A percentile compares a stretch with the other conserved stretches of the same genome.
phyloP scores from a whole-genome alignment of 2,329 filamentous ascomycete genomes.

The Iodosphaeria phyllophila region DNA sequence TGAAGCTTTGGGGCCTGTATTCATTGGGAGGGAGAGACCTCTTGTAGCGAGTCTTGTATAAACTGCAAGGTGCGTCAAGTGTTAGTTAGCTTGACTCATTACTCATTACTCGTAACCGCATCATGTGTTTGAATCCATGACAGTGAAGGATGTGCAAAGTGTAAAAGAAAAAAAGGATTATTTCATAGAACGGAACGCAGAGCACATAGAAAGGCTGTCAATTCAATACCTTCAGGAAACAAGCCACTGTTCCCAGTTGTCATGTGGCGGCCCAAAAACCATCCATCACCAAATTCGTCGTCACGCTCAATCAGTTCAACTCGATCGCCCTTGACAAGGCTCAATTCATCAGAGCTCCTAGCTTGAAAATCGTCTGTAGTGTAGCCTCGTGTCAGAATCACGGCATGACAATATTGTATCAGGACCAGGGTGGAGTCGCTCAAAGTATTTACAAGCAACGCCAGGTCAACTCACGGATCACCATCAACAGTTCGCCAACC shows the following conservation, averaged over 20 bases:
- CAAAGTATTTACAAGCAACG: too few species aligned
- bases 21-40: conserved; percentile 10
- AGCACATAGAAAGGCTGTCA: too few species aligned
- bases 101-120: too few species aligned
- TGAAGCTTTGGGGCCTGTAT: conserved; percentile 11
- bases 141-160: too few species aligned
- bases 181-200: too few species aligned
- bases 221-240: conserved; percentile 75
- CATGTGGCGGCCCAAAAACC: conserved; percentile 63
- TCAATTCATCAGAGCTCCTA: conserved; percentile 84
- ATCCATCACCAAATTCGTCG: conserved; percentile 77
- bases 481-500: conserved; percentile 47
- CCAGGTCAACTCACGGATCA: conserved; percentile 46
- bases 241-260: conserved; percentile 57
- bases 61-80: conserved; percentile 20
- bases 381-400: conserved; percentile 3
- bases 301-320: conserved; percentile 72
- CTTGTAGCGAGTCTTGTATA: conserved; percentile 42
- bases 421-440: too few species aligned
- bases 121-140: too few species aligned
- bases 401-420: too few species aligned
- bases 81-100: too few species aligned
- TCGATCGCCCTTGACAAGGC: conserved; percentile 64
- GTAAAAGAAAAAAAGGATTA: too few species aligned
- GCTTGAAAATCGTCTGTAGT: conserved; percentile 76